These are phyloP conservation scores for Pseudopediastrum boryanum DNA, from an alignment of 139 green algal species.

Conservation along the genomic window DNA sequence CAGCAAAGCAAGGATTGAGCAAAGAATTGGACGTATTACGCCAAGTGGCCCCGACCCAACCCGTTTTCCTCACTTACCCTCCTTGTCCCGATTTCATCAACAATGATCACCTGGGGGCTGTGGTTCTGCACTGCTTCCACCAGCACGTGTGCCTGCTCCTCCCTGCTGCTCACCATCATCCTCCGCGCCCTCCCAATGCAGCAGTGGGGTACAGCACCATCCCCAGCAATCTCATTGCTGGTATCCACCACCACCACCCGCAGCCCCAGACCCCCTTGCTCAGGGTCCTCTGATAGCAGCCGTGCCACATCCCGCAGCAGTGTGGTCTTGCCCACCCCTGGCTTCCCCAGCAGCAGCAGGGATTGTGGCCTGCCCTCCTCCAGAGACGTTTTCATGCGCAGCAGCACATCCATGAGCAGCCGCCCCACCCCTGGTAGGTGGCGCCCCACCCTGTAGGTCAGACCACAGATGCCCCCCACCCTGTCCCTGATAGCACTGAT, in stretches of 20 bases:
- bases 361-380: background rate
- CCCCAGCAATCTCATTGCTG: conserved; percentile 55
- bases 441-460: conserved; percentile 71
- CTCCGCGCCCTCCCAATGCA: conserved; percentile 52
- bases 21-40: no score
- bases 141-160: conserved; percentile 38
- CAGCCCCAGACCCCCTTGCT: conserved; percentile 8
- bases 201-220: conserved; percentile 60
- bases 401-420: conserved; percentile 60
- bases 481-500: background rate
- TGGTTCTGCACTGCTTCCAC: conserved; percentile 58
- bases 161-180: conserved; percentile 33
- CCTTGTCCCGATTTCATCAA: conserved; percentile 43
- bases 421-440: conserved; percentile 49
- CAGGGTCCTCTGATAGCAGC: conserved; percentile 32
- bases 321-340: conserved; percentile 55
- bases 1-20: no score
- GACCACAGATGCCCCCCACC: conserved; percentile 52
- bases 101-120: conserved; percentile 51
- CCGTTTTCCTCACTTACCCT: conserved; percentile 18
- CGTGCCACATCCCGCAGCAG: conserved; percentile 56
- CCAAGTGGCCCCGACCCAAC: no score
- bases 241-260: conserved; percentile 63
- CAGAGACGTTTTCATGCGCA: conserved; percentile 23
- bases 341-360: background rate